Conservation (phyloP, 306 rosid genomes). For the Lathyrus oleraceus region DNA sequence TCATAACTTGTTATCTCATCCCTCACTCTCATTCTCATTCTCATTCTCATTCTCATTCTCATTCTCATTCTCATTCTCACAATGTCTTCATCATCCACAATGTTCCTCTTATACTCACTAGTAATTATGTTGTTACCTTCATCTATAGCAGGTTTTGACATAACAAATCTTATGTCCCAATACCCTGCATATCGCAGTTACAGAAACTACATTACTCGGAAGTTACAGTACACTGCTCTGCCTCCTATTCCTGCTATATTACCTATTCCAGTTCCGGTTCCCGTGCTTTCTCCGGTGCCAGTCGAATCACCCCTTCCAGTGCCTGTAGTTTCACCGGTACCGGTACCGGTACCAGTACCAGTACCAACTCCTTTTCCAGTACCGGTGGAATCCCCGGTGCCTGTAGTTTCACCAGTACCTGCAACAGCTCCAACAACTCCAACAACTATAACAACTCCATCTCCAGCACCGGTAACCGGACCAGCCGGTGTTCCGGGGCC, state of each 20-base stretch:
- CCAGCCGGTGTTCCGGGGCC: neutral
- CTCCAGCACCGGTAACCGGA: neutral
- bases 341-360: slow-evolving; percentile 9
- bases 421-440: too few species aligned
- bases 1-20: neutral
- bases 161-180: slow-evolving; percentile 26
- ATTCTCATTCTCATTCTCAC: neutral
- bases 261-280: neutral
- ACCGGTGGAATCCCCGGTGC: neutral
- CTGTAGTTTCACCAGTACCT: neutral
- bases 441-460: too few species aligned
- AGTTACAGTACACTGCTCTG: neutral
- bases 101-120: neutral
- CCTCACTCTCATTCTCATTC: neutral
- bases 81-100: neutral
- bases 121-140: neutral
- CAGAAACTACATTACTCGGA: slow-evolving; percentile 41
- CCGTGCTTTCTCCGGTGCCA: neutral
- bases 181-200: slow-evolving; percentile 37
- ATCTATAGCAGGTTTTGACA: slow-evolving; percentile 28
- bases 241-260: neutral
- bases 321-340: neutral
- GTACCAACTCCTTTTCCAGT: neutral
- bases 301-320: neutral
- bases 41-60: neutral